Conservation (phyloP, 2,329 filamentous ascomycete genomes). For the Penicillium sp. region DNA sequence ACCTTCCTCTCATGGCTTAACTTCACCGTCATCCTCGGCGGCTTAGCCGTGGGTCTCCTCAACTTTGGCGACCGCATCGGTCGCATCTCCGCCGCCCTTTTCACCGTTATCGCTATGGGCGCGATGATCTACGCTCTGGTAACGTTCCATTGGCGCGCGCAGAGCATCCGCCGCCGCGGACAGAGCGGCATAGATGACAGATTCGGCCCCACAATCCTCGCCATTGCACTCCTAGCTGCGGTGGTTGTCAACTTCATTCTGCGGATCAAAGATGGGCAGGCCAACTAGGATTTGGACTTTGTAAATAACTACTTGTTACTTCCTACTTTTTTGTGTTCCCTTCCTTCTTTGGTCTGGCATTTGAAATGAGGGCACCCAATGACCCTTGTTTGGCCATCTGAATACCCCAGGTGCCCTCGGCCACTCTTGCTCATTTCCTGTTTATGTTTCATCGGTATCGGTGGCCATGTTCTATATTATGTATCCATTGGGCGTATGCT, state of each 20-base stretch:
- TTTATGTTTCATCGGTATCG: not conserved
- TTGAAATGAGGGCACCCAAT: not conserved
- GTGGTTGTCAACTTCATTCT: constrained; percentile 97
- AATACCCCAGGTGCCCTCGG: not conserved
- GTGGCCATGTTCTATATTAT: not conserved
- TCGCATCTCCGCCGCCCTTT: constrained; percentile 89
- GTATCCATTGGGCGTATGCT: constrained; percentile 1
- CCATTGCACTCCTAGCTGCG: constrained; percentile 78
- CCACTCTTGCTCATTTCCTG: not conserved
- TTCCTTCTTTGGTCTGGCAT: not conserved
- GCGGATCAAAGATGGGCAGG: constrained; percentile 47
- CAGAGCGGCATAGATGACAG: constrained; percentile 96
- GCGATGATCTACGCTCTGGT: constrained; percentile 93
- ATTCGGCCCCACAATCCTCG: constrained; percentile 87
- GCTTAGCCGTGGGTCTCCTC: constrained; percentile 91
- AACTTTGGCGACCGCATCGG: constrained; percentile 96
- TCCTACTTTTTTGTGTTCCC: not conserved
- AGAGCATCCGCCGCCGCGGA: constrained; percentile 84
- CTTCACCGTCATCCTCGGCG: constrained; percentile 97
- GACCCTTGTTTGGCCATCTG: not conserved
- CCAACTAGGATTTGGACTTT: constrained; percentile 10
- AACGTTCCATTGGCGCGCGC: constrained; percentile 96
- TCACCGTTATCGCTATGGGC: constrained; percentile 90
- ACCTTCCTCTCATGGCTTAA: constrained; percentile 99
- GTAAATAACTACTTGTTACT: no score